Percentiles rank a stretch among this genome's conserved stretches.
Conservation (phyloP, 108 stramenopile species). For the Ochromonas danica region DNA sequence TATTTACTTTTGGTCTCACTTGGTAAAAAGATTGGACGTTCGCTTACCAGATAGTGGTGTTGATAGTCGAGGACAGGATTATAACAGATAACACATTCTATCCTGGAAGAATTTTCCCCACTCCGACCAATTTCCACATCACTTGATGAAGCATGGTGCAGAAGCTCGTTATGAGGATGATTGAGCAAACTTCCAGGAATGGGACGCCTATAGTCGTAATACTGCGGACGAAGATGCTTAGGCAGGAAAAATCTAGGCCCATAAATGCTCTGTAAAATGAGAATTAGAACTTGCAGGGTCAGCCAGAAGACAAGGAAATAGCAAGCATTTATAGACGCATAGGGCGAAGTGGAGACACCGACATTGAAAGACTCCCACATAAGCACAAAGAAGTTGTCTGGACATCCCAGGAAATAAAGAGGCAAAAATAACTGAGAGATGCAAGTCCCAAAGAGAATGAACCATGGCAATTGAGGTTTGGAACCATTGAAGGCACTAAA, state of each 20-base stretch:
- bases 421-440: conserved; percentile 75
- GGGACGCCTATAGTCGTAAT: conserved; percentile 86
- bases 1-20: too few relatives aligned
- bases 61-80: conserved; percentile 66
- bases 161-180: too few relatives aligned
- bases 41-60: background rate
- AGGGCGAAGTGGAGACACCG: too few relatives aligned
- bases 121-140: background rate
- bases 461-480: conserved; percentile 70
- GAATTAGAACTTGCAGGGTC: conserved; percentile 70
- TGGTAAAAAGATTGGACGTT: too few relatives aligned
- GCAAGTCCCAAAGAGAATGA: conserved; percentile 82
- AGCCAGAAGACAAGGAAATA: conserved; percentile 74
- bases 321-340: conserved; percentile 41
- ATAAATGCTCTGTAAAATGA: conserved; percentile 71
- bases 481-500: conserved; percentile 74
- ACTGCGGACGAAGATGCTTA: conserved; percentile 77
- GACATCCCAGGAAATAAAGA: conserved; percentile 81
- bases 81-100: conserved; percentile 86
- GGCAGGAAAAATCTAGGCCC: conserved; percentile 92
- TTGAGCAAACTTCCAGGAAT: too few relatives aligned
- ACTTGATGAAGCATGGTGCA: too few relatives aligned
- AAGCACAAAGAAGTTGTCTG: conserved; percentile 69
- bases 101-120: too few relatives aligned
- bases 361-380: too few relatives aligned